Conservation (phyloP, 805 yeast species). For the Candida qinlingensis region DNA sequence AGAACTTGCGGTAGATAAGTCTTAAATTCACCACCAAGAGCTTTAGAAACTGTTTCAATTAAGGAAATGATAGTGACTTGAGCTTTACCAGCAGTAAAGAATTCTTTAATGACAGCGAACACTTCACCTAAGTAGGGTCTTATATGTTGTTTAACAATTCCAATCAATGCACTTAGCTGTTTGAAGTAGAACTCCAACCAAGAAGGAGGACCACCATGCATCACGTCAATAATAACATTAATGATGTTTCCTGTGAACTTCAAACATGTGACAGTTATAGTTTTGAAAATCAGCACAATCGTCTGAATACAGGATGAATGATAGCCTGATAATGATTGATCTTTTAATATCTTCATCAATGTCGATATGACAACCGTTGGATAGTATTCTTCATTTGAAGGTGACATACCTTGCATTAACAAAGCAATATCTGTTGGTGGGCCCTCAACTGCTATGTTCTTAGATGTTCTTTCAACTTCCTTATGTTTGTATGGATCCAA, state of each 20-base stretch:
- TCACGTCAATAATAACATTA: constrained; percentile 81
- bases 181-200: constrained; percentile 86
- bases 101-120: constrained; percentile 69
- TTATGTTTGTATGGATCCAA: constrained; percentile 94
- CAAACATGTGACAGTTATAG: constrained; percentile 83
- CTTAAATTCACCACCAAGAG: constrained; percentile 90
- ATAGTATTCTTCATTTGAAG: constrained; percentile 86
- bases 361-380: constrained; percentile 92
- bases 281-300: constrained; percentile 83
- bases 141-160: constrained; percentile 85
- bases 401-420: constrained; percentile 90
- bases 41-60: constrained; percentile 77
- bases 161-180: constrained; percentile 73
- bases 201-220: constrained; percentile 73
- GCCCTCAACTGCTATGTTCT: constrained; percentile 53
- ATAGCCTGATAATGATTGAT: constrained; percentile 76
- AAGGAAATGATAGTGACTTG: constrained; percentile 77
- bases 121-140: constrained; percentile 76
- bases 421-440: constrained; percentile 88
- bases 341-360: constrained; percentile 76
- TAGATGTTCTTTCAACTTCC: constrained; percentile 74
- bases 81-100: constrained; percentile 54
- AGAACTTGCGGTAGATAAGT: constrained; percentile 72
- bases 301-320: constrained; percentile 95
- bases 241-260: constrained; percentile 83